Base-by-base conservation (phyloP, 192 early-diverging fungal genomes). In the Coemansia sp. region DNA sequence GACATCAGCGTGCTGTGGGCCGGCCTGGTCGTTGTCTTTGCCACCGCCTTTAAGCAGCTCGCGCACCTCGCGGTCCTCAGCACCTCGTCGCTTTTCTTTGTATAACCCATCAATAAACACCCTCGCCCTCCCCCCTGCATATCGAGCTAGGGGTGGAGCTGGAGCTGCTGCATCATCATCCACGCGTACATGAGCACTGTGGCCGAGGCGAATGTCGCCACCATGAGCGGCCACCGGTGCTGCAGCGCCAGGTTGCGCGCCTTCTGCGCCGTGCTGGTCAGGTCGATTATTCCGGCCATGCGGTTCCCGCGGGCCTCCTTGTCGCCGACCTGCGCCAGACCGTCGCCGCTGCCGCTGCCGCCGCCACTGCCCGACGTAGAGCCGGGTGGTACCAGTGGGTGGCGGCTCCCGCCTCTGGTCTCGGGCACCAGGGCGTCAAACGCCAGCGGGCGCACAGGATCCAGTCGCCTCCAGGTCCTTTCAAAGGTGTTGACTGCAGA, bases 151-250 rank as follows among this genome's bases (percentile, higher is more conserved):
- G 58, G 49, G 30, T 47, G 47, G n/a, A 57, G 18, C 36, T 51
- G 59, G 43, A 60, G 36, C 56, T 72, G 68, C 44, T 67, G 53
- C 46, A 61, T 60, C 24, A 73, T n/a, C n/a, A 73, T 25, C 64
- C 59, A 67, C 0, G 58, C 59, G 48, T 73, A 73, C 58, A 73
- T 55, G 11, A 62, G 50, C 64, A 73, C 55, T 2, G 71, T 73
- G 0, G 59, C 64, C 1, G 71, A 67, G 4, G 71, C 71, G 30
- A 67, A 41, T 0, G 71, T 73, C 20, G 64, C 71, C 18, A 63
- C 51, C 20, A 62, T 29, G 17, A 73, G 25, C 9, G 64, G 59
- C 71, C 71, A 73, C 26, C 49, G 53, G 40, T 72, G 53, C 51
- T 66, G 55, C 29, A 58, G 28, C 30, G 71, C 68, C 61, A 72